Percentiles rank a stretch among this genome's conserved stretches.
These are phyloP conservation scores for Coniochaeta sp. DNA, from an alignment of 2,329 filamentous ascomycete genomes.

Conservation along the genomic window DNA sequence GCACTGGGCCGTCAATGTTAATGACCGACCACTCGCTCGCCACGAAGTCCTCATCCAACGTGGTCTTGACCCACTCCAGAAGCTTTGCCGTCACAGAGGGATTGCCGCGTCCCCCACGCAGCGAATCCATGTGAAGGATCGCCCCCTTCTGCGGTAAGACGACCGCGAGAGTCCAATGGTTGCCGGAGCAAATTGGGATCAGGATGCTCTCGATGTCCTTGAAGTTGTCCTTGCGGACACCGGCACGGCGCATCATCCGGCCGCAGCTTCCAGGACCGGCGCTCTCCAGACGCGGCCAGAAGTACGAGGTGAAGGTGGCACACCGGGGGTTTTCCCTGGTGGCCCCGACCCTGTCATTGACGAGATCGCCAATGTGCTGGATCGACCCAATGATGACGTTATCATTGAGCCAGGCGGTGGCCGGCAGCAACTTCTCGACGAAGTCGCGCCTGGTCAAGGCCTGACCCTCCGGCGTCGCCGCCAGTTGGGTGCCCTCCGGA, in stretches of 20 bases:
- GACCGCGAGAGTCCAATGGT: conserved; percentile 67
- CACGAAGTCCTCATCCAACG: conserved; percentile 49
- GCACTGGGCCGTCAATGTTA: conserved; percentile 41
- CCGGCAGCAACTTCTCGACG: conserved; percentile 45
- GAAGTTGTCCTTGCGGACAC: conserved; percentile 53
- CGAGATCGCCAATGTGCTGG: conserved; percentile 48
- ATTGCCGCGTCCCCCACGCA: conserved; percentile 33
- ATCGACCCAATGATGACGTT: conserved; percentile 65
- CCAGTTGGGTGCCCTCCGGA: conserved; percentile 23
- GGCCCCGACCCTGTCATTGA: conserved; percentile 50
- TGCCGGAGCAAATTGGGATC: conserved; percentile 57
- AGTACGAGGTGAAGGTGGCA: conserved; percentile 58
- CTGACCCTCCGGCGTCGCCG: conserved; percentile 39
- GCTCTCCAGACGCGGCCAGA: conserved; percentile 48
- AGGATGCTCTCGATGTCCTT: conserved; percentile 60
- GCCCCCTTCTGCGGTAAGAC: conserved; percentile 53
- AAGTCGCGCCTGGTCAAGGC: conserved; percentile 54
- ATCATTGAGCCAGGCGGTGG: conserved; percentile 65
- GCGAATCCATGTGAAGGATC: conserved; percentile 64
- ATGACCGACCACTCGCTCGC: conserved; percentile 53
- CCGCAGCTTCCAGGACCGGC: conserved; percentile 39
- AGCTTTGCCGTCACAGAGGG: conserved; percentile 31
- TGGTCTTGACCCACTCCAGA: conserved; percentile 47
- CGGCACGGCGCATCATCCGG: conserved; percentile 48
- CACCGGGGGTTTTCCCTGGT: conserved; percentile 49